A percentile compares a stretch with the other conserved stretches of the same genome.
Conservation (phyloP, 371 early-diverging fungal species). For the Mortierella sp. region DNA sequence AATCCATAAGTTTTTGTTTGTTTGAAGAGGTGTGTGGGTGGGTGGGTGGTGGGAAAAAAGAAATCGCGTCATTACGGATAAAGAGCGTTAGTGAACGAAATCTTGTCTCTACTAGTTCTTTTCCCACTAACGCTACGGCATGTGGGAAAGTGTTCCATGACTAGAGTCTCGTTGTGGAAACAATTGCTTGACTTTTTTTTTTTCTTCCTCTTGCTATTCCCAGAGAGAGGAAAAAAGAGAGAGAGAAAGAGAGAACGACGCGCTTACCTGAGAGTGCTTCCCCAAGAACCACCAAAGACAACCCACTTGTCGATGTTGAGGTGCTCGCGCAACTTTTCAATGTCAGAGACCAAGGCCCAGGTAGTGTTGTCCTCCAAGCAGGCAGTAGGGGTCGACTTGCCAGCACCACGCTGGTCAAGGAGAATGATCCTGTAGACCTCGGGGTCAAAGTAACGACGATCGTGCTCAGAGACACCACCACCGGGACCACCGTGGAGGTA, state of each 20-base stretch:
- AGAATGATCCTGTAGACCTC: conserved; percentile 65
- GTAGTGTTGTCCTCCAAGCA: conserved; percentile 65
- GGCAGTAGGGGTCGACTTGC: conserved; percentile 69
- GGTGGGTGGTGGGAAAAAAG: no score
- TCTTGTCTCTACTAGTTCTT: neutral
- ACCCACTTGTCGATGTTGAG: conserved; percentile 71
- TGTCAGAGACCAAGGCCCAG: conserved; percentile 67
- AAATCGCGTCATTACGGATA: neutral
- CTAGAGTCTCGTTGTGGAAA: no score
- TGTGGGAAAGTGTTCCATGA: no score
- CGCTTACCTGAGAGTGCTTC: conserved; percentile 52
- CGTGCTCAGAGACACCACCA: conserved; percentile 47
- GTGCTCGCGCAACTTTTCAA: conserved; percentile 63
- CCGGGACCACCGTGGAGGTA: conserved; percentile 71
- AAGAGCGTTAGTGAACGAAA: no score
- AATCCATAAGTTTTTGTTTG: conserved; percentile 38
- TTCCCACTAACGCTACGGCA: neutral
- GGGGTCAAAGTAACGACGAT: conserved; percentile 73
- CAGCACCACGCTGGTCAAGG: conserved; percentile 73
- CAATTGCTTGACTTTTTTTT: no score
- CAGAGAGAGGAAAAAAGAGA: conserved; percentile 9
- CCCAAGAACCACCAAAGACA: conserved; percentile 72
- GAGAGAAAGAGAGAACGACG: neutral
- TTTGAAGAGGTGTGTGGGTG: no score
- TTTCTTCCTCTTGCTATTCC: no score